Conservation (phyloP, 2,329 filamentous ascomycete genomes). For the Pseudogymnoascus sp. region DNA sequence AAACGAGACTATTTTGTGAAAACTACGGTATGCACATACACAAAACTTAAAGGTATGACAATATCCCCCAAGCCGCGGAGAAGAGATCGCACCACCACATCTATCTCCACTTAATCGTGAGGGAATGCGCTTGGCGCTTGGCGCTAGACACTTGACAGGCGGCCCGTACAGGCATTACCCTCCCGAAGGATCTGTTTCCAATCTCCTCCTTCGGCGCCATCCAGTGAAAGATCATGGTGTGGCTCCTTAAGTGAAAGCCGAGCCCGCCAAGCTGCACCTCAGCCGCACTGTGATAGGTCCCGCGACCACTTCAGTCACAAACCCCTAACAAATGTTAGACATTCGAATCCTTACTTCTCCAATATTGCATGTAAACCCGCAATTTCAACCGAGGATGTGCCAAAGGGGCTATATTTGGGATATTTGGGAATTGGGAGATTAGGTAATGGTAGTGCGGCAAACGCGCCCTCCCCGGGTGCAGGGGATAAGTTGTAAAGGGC, state of each 20-base stretch:
- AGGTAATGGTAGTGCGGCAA: background rate
- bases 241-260: background rate
- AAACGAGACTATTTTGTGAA: background rate
- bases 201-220: background rate
- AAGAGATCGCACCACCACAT: no score
- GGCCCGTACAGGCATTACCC: background rate
- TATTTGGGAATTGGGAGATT: background rate
- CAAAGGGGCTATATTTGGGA: background rate
- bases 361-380: background rate
- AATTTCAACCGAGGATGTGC: background rate
- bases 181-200: background rate
- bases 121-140: background rate
- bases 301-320: background rate
- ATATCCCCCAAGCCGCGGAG: no score
- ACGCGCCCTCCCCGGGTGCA: background rate
- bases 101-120: background rate
- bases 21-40: background rate
- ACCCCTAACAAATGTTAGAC: background rate
- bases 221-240: background rate
- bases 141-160: background rate
- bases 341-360: background rate
- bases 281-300: background rate
- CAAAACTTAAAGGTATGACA: no score
- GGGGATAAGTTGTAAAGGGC: background rate
- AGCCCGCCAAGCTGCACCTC: background rate